Conservation (phyloP, 2,329 filamentous ascomycete species). For the Cladosporium sphaerospermum region DNA sequence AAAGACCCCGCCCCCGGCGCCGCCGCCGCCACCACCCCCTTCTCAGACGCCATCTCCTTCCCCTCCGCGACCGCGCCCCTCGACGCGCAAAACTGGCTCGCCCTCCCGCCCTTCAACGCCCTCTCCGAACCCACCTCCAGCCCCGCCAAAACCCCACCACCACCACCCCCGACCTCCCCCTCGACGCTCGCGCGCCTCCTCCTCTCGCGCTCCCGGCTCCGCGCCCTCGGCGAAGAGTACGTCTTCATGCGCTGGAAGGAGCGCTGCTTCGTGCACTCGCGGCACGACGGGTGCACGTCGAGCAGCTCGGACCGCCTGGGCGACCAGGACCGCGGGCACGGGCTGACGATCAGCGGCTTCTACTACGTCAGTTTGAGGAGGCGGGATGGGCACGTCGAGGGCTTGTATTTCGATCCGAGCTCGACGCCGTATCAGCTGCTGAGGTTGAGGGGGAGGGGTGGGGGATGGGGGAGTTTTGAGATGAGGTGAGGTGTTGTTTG, state of each 20-base stretch:
- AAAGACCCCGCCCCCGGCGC: conserved; percentile 15
- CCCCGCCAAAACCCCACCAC: neutral
- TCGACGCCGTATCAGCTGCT: conserved; percentile 49
- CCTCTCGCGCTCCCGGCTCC: conserved; percentile 34
- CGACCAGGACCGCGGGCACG: conserved; percentile 33
- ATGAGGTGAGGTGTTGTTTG: conserved; percentile 28
- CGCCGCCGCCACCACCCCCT: conserved; percentile 15
- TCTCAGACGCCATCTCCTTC: conserved; percentile 34
- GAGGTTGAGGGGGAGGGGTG: conserved; percentile 34
- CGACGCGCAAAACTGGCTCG: conserved; percentile 45
- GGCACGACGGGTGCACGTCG: conserved; percentile 18
- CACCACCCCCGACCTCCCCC: neutral
- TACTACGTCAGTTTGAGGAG: conserved; percentile 48
- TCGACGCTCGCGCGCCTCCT: conserved; percentile 32
- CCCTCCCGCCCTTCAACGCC: conserved; percentile 39
- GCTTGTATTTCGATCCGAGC: conserved; percentile 50
- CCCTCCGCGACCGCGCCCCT: conserved; percentile 37
- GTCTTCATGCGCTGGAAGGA: conserved; percentile 54
- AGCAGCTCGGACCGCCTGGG: conserved; percentile 17
- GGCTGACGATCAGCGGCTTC: conserved; percentile 49
- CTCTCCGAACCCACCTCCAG: conserved; percentile 15
- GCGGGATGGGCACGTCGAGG: conserved; percentile 42
- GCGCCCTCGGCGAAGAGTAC: conserved; percentile 41
- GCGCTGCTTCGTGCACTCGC: conserved; percentile 40
- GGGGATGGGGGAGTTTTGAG: conserved; percentile 35